phyloP scores from a whole-genome alignment of 345 rosid genomes.

The Diplotaxis tenuifolia region DNA sequence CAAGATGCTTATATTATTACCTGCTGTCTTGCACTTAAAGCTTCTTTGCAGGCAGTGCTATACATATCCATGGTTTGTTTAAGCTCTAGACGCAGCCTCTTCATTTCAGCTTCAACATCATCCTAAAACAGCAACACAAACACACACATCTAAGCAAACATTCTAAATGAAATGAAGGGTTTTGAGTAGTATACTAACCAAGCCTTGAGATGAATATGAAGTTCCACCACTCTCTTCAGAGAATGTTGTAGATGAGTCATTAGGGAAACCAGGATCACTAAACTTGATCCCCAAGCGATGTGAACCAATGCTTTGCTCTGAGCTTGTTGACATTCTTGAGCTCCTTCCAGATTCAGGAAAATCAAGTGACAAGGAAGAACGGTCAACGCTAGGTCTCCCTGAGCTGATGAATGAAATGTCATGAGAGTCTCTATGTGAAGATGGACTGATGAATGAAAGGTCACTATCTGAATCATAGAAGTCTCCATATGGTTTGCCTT shows the following conservation, averaged over 20 bases:
- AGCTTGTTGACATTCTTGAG: constrained; percentile 55
- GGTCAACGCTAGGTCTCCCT: constrained; percentile 70
- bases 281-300: constrained; percentile 49
- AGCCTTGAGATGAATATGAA: constrained; percentile 53
- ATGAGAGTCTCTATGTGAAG: constrained; percentile 42
- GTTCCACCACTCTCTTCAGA: constrained; percentile 62
- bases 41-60: constrained; percentile 84
- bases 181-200: constrained; percentile 41
- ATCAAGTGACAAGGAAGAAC: constrained; percentile 49
- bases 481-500: constrained; percentile 40
- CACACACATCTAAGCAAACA: neutral
- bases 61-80: constrained; percentile 96
- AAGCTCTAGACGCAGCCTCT: constrained; percentile 73
- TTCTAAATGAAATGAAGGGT: neutral
- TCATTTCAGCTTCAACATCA: constrained; percentile 86
- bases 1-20: constrained; percentile 6
- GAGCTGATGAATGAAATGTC: constrained; percentile 84
- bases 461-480: constrained; percentile 62
- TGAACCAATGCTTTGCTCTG: constrained; percentile 65
- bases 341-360: constrained; percentile 45
- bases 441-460: constrained; percentile 54
- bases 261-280: constrained; percentile 39
- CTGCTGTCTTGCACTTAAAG: constrained; percentile 75
- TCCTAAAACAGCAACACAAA: constrained; percentile 53
- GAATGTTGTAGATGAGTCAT: constrained; percentile 42